phyloP scores from a whole-genome alignment of 495 filamentous ascomycete genomes.

The Neurospora sp. region DNA sequence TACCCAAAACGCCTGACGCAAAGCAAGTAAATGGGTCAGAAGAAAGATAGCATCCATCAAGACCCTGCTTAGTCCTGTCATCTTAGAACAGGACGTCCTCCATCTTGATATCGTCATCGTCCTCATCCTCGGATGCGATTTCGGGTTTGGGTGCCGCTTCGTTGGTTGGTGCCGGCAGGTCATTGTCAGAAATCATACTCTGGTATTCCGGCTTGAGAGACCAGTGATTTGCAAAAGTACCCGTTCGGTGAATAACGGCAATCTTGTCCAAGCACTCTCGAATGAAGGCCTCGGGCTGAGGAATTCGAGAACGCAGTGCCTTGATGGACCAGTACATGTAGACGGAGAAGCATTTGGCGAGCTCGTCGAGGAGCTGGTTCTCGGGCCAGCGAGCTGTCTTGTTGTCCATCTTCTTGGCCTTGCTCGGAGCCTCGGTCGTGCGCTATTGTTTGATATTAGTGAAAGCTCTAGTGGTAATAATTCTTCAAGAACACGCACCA shows the following conservation, averaged over 20 bases:
- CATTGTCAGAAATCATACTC: conserved; percentile 39
- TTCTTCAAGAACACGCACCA: conserved; percentile 36
- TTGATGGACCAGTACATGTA: conserved; percentile 89
- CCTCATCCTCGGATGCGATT: conserved; percentile 49
- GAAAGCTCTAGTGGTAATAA: neutral
- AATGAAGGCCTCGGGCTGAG: conserved; percentile 86
- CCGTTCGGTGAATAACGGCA: conserved; percentile 68
- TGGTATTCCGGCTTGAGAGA: conserved; percentile 65
- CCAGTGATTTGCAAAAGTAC: conserved; percentile 76
- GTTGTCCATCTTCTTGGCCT: conserved; percentile 53
- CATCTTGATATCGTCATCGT: conserved; percentile 62
- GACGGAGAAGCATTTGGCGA: conserved; percentile 70
- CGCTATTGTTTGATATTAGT: neutral
- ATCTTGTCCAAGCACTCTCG: conserved; percentile 75
- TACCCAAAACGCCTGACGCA: conserved; percentile 6
- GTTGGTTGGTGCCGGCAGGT: conserved; percentile 41
- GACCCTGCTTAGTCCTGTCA: neutral
- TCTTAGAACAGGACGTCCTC: conserved; percentile 49
- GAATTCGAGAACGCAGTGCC: conserved; percentile 56
- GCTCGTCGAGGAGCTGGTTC: conserved; percentile 72
- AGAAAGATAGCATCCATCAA: neutral
- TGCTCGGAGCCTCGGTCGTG: conserved; percentile 34
- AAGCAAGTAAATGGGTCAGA: neutral
- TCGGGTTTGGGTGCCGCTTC: conserved; percentile 28
- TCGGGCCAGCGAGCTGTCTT: conserved; percentile 80